phyloP scores from a whole-genome alignment of 2,329 filamentous ascomycete genomes.

The Fusarium austroafricanum region DNA sequence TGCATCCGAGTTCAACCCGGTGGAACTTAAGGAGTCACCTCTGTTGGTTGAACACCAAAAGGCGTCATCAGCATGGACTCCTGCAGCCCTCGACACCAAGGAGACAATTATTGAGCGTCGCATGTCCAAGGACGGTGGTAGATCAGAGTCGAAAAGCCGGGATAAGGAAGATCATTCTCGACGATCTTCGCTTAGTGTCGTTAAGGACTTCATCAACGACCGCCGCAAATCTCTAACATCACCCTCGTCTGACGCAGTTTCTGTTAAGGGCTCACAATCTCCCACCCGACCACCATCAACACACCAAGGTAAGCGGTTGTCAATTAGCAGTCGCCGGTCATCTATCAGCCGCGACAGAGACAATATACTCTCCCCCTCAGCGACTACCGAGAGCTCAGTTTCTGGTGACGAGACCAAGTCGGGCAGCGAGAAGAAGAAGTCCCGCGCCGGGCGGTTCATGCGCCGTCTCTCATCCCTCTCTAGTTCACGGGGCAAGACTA shows the following conservation, averaged over 20 bases:
- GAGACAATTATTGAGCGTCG: slow-evolving; percentile 63
- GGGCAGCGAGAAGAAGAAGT: slow-evolving; percentile 60
- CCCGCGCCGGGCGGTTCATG: slow-evolving; percentile 68
- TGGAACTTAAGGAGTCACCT: slow-evolving; percentile 70
- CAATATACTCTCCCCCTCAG: slow-evolving; percentile 54
- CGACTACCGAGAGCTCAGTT: slow-evolving; percentile 57
- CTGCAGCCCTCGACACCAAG: slow-evolving; percentile 48
- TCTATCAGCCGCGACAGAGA: slow-evolving; percentile 60
- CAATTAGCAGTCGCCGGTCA: slow-evolving; percentile 70
- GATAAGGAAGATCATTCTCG: slow-evolving; percentile 56
- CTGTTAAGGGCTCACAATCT: slow-evolving; percentile 52
- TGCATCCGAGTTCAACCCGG: slow-evolving; percentile 57
- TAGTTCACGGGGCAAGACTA: slow-evolving; percentile 58
- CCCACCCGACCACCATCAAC: slow-evolving; percentile 62
- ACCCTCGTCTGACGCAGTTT: slow-evolving; percentile 56
- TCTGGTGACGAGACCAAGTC: slow-evolving; percentile 62
- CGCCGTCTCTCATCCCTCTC: slow-evolving; percentile 68
- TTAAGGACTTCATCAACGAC: slow-evolving; percentile 72
- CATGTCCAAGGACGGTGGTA: slow-evolving; percentile 55
- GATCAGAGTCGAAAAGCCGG: slow-evolving; percentile 53
- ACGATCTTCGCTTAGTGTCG: slow-evolving; percentile 69
- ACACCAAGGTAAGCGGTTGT: slow-evolving; percentile 66
- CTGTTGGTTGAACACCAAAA: slow-evolving; percentile 67
- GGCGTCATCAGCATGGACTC: slow-evolving; percentile 45
- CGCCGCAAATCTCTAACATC: slow-evolving; percentile 64